Evolutionary conservation across 163 green algal species (phyloP), one percentile per base, ranked within the genome.

Genomic region (Scenedesmus sp.): DNA sequence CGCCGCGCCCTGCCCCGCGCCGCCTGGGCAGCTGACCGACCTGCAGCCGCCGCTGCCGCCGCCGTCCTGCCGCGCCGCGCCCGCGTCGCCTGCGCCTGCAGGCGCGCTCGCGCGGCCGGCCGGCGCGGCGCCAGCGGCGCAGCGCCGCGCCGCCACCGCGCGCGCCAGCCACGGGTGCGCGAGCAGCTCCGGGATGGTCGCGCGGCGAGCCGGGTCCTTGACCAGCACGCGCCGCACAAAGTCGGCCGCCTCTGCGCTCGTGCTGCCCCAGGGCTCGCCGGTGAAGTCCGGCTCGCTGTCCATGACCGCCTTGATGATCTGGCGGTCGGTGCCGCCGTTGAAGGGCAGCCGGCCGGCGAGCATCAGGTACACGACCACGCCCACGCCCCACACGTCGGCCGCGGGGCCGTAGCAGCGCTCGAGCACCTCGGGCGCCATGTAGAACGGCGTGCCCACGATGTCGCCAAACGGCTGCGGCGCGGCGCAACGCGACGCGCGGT

Each of bases 141-240:
- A 57, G 70, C 70, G 34, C 70, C 22, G 70, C 54, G 39, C 14
- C 22, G 20, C 15, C 63, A n/a, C n/a, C n/a, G n/a, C 24, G 4
- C 42, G 28, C 7, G 20, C 26, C 51, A 85, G 65, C 77, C 82
- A 85, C n/a, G 70, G 63, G 45, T 87, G 82, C 3, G 28, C 26
- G 62, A 98, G 77, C 26, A 97, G 88, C 63, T 96, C 72, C 56
- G 89, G 67, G 17, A 92, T 89, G 0, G 79, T 92, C 24, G 91
- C 85, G 2, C 87, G 60, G 62, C 88, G 72, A 0, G 85, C 63
- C 3, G 88, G 65, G 48, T 97, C 89, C 78, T 93, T 91, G 42
- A 84, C 84, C 39, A 92, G 81, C 81, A 91, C 85, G 39, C 63
- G 67, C 24, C 45, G 71, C 34, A 93, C 84, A 31, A 88, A 86